Percentiles rank a stretch among this genome's conserved stretches.
These are phyloP conservation scores for Dioscorea dumetorum DNA, from an alignment of 106 monocot species.

Conservation along the genomic window DNA sequence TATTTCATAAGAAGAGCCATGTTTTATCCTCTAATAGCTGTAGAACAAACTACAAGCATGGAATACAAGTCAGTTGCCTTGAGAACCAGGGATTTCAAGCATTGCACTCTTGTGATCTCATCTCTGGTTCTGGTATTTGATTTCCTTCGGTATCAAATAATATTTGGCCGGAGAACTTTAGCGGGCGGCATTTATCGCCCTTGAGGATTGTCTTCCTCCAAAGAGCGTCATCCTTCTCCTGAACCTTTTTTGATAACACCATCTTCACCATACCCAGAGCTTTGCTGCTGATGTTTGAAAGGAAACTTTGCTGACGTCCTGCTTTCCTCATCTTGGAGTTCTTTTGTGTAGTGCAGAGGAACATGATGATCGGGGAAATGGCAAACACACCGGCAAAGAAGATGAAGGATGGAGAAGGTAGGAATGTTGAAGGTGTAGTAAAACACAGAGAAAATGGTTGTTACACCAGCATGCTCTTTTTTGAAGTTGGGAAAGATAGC, in stretches of 20 bases:
- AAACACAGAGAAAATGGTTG: too few species aligned
- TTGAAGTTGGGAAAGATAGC: too few species aligned
- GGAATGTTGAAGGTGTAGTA: too few species aligned
- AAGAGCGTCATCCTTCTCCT: constrained; percentile 6
- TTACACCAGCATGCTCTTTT: too few species aligned
- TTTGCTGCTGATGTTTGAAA: constrained; percentile 6
- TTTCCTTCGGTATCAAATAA: constrained; percentile 18
- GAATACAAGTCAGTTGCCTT: too few species aligned
- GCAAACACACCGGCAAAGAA: constrained; percentile 3
- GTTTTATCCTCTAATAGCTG: too few species aligned
- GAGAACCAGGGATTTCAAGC: too few species aligned
- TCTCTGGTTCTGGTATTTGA: background rate
- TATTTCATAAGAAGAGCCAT: too few species aligned
- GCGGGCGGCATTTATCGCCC: constrained; percentile 26
- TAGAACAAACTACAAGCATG: too few species aligned
- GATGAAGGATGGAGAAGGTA: background rate
- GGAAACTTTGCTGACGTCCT: background rate
- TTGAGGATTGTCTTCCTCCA: constrained; percentile 26
- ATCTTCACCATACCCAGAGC: constrained; percentile 6
- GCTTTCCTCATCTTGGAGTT: constrained; percentile 2
- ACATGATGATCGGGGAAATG: constrained; percentile 3
- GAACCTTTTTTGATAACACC: constrained; percentile 1
- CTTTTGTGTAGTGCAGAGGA: constrained; percentile 21
- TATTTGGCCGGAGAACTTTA: constrained; percentile 21
- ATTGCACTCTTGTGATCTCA: background rate